These are phyloP conservation scores for Nidula niveotomentosa DNA, from an alignment of 1,284 basidiomycete species.

Conservation along the genomic window DNA sequence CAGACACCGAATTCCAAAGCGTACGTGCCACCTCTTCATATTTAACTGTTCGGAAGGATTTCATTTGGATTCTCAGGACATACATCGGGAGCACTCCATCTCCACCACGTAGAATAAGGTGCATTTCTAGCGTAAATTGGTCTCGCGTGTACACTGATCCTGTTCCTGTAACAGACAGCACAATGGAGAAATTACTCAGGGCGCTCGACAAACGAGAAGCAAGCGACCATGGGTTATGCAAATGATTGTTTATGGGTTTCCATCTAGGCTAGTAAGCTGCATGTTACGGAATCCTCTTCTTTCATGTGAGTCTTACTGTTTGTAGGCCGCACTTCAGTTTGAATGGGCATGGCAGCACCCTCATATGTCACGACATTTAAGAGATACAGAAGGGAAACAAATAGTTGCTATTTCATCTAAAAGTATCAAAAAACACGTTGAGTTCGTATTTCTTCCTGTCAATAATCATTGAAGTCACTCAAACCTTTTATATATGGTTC, in stretches of 20 bases:
- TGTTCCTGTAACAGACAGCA: slow-evolving; percentile 57
- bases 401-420: slow-evolving; percentile 35
- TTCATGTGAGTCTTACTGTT: neutral
- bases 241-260: slow-evolving; percentile 87
- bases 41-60: no score
- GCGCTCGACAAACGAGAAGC: slow-evolving; percentile 72
- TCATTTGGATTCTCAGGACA: no score
- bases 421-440: no score
- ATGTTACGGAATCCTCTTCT: no score
- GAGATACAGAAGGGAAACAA: slow-evolving; percentile 36
- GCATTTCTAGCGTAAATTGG: no score
- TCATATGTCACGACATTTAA: slow-evolving; percentile 56
- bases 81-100: slow-evolving; percentile 86
- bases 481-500: no score
- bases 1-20: slow-evolving; percentile 56
- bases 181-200: slow-evolving; percentile 78
- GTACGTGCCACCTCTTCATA: slow-evolving; percentile 46
- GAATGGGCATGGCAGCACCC: slow-evolving; percentile 95
- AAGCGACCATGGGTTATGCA: slow-evolving; percentile 89
- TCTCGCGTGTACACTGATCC: neutral
- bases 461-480: no score
- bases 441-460: no score
- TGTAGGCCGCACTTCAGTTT: slow-evolving; percentile 76
- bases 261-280: slow-evolving; percentile 71
- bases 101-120: slow-evolving; percentile 58